Evolutionary conservation across 2,329 filamentous ascomycete species (phyloP).

Genomic region (Penicillium carneum): DNA sequence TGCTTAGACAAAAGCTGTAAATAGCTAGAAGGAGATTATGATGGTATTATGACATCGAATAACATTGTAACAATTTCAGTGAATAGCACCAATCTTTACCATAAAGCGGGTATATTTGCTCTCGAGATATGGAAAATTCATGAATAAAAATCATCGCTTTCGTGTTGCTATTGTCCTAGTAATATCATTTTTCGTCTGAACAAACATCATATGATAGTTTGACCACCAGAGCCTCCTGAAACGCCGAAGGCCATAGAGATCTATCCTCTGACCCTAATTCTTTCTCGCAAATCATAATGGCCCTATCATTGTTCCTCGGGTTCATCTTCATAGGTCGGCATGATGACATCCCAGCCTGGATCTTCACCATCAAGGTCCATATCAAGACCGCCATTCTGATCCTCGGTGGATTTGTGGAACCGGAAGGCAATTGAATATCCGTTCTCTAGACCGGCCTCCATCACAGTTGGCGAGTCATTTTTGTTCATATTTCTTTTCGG

Average conservation of each 20-base stretch:
- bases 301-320: conserved; percentile 29
- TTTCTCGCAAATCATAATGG: background rate
- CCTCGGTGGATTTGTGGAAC: conserved; percentile 38
- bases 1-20: background rate
- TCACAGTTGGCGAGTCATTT: conserved; percentile 33
- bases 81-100: background rate
- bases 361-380: conserved; percentile 42
- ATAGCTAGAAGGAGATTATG: background rate
- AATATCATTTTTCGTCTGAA: background rate
- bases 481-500: conserved; percentile 4
- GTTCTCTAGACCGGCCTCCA: conserved; percentile 40
- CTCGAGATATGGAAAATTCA: background rate
- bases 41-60: background rate
- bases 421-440: conserved; percentile 47
- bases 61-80: background rate
- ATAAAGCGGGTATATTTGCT: background rate
- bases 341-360: conserved; percentile 48
- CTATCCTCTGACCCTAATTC: background rate
- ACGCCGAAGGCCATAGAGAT: background rate
- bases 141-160: background rate
- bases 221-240: background rate
- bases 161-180: background rate
- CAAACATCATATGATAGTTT: background rate
- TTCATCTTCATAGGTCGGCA: conserved; percentile 47
- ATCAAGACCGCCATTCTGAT: conserved; percentile 32